A percentile compares a stretch with the other conserved stretches of the same genome.
phyloP scores from a whole-genome alignment of 805 yeast genomes.

The Wickerhamomyces tratensis region DNA sequence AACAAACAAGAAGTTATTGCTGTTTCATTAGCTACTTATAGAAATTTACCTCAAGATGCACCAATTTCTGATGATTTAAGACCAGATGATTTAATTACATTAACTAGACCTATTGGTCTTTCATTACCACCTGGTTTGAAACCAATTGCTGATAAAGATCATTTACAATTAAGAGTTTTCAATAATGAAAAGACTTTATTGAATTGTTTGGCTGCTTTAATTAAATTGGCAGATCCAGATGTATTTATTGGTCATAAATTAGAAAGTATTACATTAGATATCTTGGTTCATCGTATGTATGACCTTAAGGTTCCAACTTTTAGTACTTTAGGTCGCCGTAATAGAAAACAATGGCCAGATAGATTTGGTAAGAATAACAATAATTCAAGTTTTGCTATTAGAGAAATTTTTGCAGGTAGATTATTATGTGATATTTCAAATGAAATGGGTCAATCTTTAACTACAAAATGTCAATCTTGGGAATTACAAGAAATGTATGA shows the following conservation, averaged over 20 bases:
- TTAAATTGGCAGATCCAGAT: slow-evolving; percentile 80
- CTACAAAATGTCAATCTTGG: slow-evolving; percentile 91
- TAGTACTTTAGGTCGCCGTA: slow-evolving; percentile 77
- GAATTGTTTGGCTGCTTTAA: slow-evolving; percentile 60
- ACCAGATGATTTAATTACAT: slow-evolving; percentile 57
- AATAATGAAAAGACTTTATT: slow-evolving; percentile 69
- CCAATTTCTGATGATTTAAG: slow-evolving; percentile 52
- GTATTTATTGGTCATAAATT: slow-evolving; percentile 80
- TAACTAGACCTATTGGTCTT: slow-evolving; percentile 71
- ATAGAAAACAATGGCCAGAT: slow-evolving; percentile 70
- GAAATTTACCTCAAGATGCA: slow-evolving; percentile 63
- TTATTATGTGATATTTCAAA: slow-evolving; percentile 87
- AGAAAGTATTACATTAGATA: slow-evolving; percentile 70
- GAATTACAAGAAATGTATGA: slow-evolving; percentile 86
- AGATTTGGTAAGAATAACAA: slow-evolving; percentile 47
- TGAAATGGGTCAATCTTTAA: slow-evolving; percentile 89
- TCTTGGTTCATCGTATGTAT: slow-evolving; percentile 71
- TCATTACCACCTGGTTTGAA: slow-evolving; percentile 72
- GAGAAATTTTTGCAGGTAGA: slow-evolving; percentile 77
- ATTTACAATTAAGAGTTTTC: slow-evolving; percentile 43
- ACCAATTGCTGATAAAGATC: slow-evolving; percentile 45
- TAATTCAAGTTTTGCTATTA: slow-evolving; percentile 43
- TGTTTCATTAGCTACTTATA: slow-evolving; percentile 66
- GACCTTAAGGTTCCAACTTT: slow-evolving; percentile 68
- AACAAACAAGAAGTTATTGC: slow-evolving; percentile 84